Evolutionary conservation across 208 protist genomes (phyloP).

Genomic region (Trypanosoma melophagium): DNA sequence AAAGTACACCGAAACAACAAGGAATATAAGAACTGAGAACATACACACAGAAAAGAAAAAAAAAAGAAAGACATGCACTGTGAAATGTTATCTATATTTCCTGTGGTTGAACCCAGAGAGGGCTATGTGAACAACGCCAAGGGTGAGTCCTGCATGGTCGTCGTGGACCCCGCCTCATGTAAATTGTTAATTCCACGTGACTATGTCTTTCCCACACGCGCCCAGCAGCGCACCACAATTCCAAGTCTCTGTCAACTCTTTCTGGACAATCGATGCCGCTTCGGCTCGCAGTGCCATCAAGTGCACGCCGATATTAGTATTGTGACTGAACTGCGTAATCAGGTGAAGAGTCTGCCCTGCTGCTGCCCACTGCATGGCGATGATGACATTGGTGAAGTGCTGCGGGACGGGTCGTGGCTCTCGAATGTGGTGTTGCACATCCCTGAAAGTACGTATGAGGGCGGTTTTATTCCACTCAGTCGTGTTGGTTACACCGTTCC

Average conservation of each 20-base stretch:
- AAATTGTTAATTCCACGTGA: constrained; percentile 27
- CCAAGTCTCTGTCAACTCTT: constrained; percentile 81
- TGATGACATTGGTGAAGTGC: constrained; percentile 1
- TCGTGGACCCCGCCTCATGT: constrained; percentile 28
- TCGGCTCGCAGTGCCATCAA: constrained; percentile 71
- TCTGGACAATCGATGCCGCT: constrained; percentile 53
- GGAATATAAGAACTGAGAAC: not conserved
- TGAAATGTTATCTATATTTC: constrained; percentile 1
- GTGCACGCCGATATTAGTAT: constrained; percentile 62
- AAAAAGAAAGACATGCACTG: not conserved
- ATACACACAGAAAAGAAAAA: constrained; percentile 4
- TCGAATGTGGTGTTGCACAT: constrained; percentile 15
- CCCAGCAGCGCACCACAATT: constrained; percentile 25
- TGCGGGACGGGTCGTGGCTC: constrained; percentile 8
- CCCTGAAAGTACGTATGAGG: constrained; percentile 6
- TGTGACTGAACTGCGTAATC: constrained; percentile 44
- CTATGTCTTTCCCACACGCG: constrained; percentile 17
- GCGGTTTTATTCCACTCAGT: constrained; percentile 38
- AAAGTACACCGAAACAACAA: not conserved
- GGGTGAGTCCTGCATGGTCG: constrained; percentile 13
- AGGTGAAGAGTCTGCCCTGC: constrained; percentile 54
- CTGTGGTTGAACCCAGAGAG: not conserved
- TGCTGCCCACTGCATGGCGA: constrained; percentile 78
- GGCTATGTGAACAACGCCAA: not conserved
- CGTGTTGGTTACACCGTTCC: constrained; percentile 64